Evolutionary conservation across 371 early-diverging fungal genomes (phyloP).

Genomic region (Mucor indicus): DNA sequence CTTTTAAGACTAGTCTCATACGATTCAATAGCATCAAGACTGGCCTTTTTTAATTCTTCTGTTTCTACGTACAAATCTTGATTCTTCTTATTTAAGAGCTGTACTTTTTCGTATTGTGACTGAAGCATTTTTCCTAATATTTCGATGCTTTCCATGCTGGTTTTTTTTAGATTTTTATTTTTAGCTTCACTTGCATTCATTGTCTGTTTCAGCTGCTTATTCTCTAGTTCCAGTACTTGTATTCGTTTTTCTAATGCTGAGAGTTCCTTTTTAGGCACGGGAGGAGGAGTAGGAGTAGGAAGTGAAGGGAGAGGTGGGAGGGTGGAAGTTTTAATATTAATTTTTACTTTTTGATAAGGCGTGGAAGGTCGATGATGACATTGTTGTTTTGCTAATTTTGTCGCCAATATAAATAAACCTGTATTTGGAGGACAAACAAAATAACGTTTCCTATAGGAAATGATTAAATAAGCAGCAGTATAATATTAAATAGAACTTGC

Average conservation of each 20-base stretch:
- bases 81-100: background rate
- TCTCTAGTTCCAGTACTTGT: conserved; percentile 13
- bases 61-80: conserved; percentile 1
- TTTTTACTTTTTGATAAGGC: background rate
- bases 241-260: conserved; percentile 7
- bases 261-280: conserved; percentile 2
- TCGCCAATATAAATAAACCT: conserved; percentile 18
- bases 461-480: background rate
- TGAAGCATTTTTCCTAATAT: conserved; percentile 12
- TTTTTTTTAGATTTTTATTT: background rate
- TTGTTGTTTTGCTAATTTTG: conserved; percentile 12
- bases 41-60: conserved; percentile 12
- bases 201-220: conserved; percentile 2
- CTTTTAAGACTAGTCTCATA: conserved; percentile 3
- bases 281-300: background rate
- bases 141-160: conserved; percentile 19
- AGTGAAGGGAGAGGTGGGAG: background rate
- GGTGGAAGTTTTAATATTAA: background rate
- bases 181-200: conserved; percentile 3
- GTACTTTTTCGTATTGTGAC: conserved; percentile 1
- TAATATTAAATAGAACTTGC: conserved; percentile 10
- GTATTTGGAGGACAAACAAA: conserved; percentile 26
- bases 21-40: conserved; percentile 18
- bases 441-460: conserved; percentile 17
- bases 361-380: conserved; percentile 12